These are phyloP conservation scores for Pouteria campechiana DNA, from an alignment of 179 eudicot species.

Conservation along the genomic window DNA sequence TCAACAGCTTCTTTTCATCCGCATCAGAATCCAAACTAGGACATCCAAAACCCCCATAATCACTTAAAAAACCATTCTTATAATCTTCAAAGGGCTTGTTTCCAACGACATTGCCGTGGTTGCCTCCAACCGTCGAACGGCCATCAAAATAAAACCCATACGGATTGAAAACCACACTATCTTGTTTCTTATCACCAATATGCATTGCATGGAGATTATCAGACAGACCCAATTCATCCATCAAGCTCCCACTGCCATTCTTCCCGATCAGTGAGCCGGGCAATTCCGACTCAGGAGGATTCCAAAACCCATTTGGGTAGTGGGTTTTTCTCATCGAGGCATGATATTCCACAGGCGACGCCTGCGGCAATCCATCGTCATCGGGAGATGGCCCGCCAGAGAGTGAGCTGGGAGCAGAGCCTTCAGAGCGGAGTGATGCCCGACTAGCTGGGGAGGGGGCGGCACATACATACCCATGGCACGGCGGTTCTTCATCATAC, in stretches of 20 bases:
- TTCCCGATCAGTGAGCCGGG: slow-evolving; percentile 6
- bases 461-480: no score
- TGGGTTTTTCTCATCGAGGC: slow-evolving; percentile 3
- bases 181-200: slow-evolving; percentile 21
- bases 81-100: slow-evolving; percentile 14
- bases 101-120: slow-evolving; percentile 8
- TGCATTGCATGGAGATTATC: slow-evolving; percentile 24
- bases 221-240: slow-evolving; percentile 29
- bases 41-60: slow-evolving; percentile 15
- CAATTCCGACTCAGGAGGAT: slow-evolving; percentile 10
- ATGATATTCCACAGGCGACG: slow-evolving; percentile 14
- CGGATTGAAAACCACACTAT: slow-evolving; percentile 9
- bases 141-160: slow-evolving; percentile 15
- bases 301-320: slow-evolving; percentile 10
- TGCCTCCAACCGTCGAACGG: slow-evolving; percentile 7
- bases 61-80: slow-evolving; percentile 11
- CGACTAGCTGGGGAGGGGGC: no score
- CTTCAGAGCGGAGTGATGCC: no score
- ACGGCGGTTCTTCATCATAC: no score
- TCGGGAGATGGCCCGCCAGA: slow-evolving; percentile 8
- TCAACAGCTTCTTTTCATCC: slow-evolving; percentile 7
- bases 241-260: slow-evolving; percentile 12
- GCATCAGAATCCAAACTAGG: slow-evolving; percentile 13
- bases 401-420: slow-evolving; percentile 10
- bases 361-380: slow-evolving; percentile 32